Percentiles rank a stretch among this genome's conserved stretches.
These are phyloP conservation scores for Neopestalotiopsis sp. DNA, from an alignment of 2,329 filamentous ascomycete species.

Conservation along the genomic window DNA sequence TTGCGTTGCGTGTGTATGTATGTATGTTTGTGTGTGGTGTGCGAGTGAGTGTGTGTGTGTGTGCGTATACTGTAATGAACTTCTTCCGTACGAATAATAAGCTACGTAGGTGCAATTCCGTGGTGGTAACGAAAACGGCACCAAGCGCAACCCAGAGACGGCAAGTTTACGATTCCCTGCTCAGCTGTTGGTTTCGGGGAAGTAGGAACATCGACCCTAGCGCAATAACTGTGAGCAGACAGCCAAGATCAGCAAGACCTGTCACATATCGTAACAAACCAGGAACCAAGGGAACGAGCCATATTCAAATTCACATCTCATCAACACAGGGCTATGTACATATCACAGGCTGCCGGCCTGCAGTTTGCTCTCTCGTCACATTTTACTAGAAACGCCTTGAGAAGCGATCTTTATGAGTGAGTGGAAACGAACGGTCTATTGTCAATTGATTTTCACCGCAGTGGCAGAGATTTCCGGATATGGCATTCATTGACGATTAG, in stretches of 20 bases:
- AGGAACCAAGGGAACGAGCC: neutral
- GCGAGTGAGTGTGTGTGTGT: neutral
- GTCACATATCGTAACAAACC: neutral
- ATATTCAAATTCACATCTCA: neutral
- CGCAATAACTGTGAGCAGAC: neutral
- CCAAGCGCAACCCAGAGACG: slow-evolving; percentile 2
- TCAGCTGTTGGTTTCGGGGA: slow-evolving; percentile 13
- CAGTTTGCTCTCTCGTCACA: neutral
- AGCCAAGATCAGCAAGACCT: neutral
- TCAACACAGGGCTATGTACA: neutral
- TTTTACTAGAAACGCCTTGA: neutral
- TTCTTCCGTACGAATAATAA: neutral
- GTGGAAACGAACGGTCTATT: neutral
- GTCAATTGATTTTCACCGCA: neutral
- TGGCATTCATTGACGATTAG: slow-evolving; percentile 8
- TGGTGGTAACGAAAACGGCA: slow-evolving; percentile 11
- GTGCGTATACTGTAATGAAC: neutral
- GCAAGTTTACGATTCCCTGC: slow-evolving; percentile 7
- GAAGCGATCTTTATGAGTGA: neutral
- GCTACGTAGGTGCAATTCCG: neutral
- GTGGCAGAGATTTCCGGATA: neutral
- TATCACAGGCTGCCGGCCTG: neutral
- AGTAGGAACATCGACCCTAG: slow-evolving; percentile 10
- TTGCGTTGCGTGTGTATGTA: neutral
- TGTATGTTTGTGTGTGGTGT: neutral